Conservation (phyloP, 1,284 basidiomycete species). For the Malassezia pachydermatis region DNA sequence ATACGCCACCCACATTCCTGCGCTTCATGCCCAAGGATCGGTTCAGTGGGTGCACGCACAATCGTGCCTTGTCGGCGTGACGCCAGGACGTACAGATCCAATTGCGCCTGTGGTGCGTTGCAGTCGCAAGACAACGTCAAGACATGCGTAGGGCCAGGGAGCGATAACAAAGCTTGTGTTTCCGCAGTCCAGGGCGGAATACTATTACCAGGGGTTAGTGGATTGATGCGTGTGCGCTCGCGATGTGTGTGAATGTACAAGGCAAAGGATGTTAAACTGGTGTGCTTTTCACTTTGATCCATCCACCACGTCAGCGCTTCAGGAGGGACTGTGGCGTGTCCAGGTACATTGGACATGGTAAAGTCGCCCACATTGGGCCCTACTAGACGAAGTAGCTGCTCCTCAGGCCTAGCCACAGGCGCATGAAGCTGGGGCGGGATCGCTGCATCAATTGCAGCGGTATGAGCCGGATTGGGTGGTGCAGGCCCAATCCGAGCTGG, state of each 20-base stretch:
- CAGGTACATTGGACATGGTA: background rate
- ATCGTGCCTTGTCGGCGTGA: background rate
- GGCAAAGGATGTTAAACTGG: background rate
- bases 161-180: background rate
- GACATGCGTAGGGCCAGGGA: constrained; percentile 7
- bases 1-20: constrained; percentile 8
- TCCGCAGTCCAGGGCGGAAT: background rate
- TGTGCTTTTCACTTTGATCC: background rate
- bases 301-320: constrained; percentile 8
- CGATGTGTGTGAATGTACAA: constrained; percentile 12
- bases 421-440: too few relatives aligned
- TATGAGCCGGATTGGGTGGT: too few relatives aligned
- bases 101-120: constrained; percentile 9
- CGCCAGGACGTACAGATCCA: constrained; percentile 7
- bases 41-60: background rate
- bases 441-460: too few relatives aligned
- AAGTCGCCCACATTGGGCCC: constrained; percentile 14
- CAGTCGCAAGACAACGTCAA: constrained; percentile 10
- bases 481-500: too few relatives aligned
- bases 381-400: constrained; percentile 1
- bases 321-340: too few relatives aligned
- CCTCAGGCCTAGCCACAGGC: background rate
- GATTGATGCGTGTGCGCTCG: background rate
- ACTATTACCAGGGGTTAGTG: background rate
- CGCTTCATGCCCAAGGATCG: background rate